These are phyloP conservation scores for Populus trichocarpa DNA, from an alignment of 441 rosid species.

Conservation along the genomic window DNA sequence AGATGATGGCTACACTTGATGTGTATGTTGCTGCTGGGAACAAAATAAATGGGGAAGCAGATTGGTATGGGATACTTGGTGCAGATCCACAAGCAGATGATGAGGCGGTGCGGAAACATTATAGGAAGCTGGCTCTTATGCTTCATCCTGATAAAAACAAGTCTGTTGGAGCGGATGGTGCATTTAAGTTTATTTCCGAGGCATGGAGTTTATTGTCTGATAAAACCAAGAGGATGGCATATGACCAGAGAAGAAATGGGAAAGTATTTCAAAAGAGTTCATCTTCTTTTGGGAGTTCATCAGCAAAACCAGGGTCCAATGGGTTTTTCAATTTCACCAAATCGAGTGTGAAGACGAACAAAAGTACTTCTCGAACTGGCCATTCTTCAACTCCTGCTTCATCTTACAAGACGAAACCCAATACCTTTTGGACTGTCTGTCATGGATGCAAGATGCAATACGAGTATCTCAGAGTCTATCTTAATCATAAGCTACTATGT, in stretches of 20 bases:
- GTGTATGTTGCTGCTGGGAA: conserved; percentile 64
- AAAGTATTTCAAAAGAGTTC: conserved; percentile 30
- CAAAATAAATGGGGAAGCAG: conserved; percentile 48
- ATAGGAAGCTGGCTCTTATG: conserved; percentile 52
- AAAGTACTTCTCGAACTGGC: conserved; percentile 26
- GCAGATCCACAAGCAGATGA: conserved; percentile 53
- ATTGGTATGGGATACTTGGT: conserved; percentile 74
- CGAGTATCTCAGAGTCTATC: conserved; percentile 58
- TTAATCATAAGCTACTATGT: conserved; percentile 61
- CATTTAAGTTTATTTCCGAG: conserved; percentile 44
- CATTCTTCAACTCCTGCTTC: conserved; percentile 23
- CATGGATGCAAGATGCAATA: conserved; percentile 55
- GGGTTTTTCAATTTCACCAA: conserved; percentile 42
- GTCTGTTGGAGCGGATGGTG: conserved; percentile 31
- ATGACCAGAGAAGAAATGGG: conserved; percentile 32
- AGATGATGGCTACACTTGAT: conserved; percentile 49
- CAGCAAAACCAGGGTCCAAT: conserved; percentile 39
- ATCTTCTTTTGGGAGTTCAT: conserved; percentile 28
- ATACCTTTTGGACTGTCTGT: conserved; percentile 77
- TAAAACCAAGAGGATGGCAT: conserved; percentile 43
- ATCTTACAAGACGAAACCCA: conserved; percentile 32
- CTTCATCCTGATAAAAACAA: conserved; percentile 21
- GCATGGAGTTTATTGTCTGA: conserved; percentile 71
- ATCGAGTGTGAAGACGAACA: conserved; percentile 31
- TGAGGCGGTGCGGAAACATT: conserved; percentile 55